Conservation (phyloP, 768 basidiomycete species). For the Collybia nuda region DNA sequence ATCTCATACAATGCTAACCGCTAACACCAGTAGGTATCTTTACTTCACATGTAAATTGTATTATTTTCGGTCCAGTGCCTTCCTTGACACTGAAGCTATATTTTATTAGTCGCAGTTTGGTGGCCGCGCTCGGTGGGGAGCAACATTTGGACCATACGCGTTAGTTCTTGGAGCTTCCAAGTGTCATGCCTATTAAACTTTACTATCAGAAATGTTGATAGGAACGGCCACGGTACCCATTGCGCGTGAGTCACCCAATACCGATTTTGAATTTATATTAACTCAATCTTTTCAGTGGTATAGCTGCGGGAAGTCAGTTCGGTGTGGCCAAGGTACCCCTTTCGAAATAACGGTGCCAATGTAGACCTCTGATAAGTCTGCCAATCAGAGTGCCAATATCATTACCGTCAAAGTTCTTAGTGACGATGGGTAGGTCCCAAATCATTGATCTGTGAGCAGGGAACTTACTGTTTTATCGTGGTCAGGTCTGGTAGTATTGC, state of each 20-base stretch:
- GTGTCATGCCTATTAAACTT: too few species aligned
- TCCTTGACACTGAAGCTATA: neutral
- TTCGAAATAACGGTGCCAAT: too few species aligned
- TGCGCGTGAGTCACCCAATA: slow-evolving; percentile 20
- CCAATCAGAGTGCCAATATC: slow-evolving; percentile 22
- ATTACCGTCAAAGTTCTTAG: slow-evolving; percentile 41
- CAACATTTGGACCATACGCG: slow-evolving; percentile 26
- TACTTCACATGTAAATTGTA: slow-evolving; percentile 5
- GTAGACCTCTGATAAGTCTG: too few species aligned
- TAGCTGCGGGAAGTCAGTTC: slow-evolving; percentile 21
- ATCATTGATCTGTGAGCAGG: neutral
- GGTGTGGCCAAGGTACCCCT: slow-evolving; percentile 20
- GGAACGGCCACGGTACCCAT: slow-evolving; percentile 42
- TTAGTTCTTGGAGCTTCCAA: neutral
- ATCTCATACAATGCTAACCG: neutral
- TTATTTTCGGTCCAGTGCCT: neutral
- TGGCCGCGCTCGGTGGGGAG: slow-evolving; percentile 38
- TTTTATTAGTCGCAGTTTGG: slow-evolving; percentile 29
- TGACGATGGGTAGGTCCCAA: slow-evolving; percentile 21
- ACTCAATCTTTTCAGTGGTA: slow-evolving; percentile 12
- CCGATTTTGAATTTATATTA: neutral
- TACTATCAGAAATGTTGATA: slow-evolving; percentile 21
- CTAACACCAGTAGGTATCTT: slow-evolving; percentile 1
- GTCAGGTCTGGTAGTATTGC: neutral
- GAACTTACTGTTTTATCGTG: neutral